Evolutionary conservation across 495 filamentous ascomycete genomes (phyloP).

Genomic region (Penicillium psychrofluorescens): DNA sequence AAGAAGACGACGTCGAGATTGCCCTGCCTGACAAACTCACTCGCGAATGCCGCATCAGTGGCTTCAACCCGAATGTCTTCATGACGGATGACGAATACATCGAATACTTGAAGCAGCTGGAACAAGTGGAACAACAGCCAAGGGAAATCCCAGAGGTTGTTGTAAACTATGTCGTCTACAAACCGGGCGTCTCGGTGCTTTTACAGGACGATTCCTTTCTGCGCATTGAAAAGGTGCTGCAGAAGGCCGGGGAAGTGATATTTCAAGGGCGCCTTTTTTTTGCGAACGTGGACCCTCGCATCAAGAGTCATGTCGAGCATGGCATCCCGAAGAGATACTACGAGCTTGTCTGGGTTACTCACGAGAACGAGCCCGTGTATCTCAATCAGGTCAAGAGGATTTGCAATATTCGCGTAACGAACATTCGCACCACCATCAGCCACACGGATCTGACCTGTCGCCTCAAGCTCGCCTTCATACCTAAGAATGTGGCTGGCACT

Average conservation of each 20-base stretch:
- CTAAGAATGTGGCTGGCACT: not conserved
- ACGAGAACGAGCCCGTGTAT: constrained; percentile 10
- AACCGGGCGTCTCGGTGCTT: not conserved
- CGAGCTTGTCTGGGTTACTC: constrained; percentile 22
- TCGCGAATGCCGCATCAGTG: too few species aligned
- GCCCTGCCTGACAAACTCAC: too few species aligned
- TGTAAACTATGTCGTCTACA: not conserved
- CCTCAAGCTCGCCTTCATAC: constrained; percentile 11
- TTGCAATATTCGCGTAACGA: constrained; percentile 25
- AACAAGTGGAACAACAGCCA: not conserved
- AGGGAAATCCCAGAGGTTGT: not conserved
- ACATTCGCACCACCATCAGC: constrained; percentile 9
- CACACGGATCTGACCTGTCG: constrained; percentile 20
- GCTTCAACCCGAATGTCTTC: too few species aligned
- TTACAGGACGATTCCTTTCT: not conserved
- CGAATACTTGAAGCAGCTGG: not conserved
- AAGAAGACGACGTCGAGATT: too few species aligned
- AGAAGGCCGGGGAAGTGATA: constrained; percentile 2
- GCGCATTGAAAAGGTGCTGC: not conserved
- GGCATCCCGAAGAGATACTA: constrained; percentile 8
- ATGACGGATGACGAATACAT: not conserved
- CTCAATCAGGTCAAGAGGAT: constrained; percentile 13
- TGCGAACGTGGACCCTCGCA: not conserved
- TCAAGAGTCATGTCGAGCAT: constrained; percentile 1
- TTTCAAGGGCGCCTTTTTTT: constrained; percentile 15